Evolutionary conservation across 768 basidiomycete genomes (phyloP), one percentile per base, ranked within the genome.

Genomic region (Glaciozyma antarctica): DNA sequence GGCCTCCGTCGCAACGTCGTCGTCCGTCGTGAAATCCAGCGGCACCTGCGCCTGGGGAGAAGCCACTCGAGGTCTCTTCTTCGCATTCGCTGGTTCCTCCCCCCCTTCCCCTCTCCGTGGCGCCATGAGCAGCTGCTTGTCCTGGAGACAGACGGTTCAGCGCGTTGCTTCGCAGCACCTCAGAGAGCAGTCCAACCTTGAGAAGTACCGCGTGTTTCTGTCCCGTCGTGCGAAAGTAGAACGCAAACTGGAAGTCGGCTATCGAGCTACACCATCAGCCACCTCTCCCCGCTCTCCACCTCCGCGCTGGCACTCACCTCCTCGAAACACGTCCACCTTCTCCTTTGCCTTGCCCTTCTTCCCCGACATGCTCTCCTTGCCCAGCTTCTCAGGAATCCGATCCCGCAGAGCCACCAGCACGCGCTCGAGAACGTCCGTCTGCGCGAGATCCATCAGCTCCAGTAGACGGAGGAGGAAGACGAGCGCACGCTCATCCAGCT

Each of bases 301-400:
- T 41, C 22, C 26, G 32, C 24, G 32, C 32, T 15, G 15, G 2
- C 5, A 52, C 69, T 49, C 54, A 71, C 71, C 58, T 28, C 73
- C 73, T 17, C 73, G 63, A 34, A 67, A 74, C 26, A 74, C 71
- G 30, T 74, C 73, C 10, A 74, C 68, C 47, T 74, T 72, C 3
- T 60, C 62, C 44, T 62, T 69, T 26, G 64, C 58, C 32, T 60
- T 49, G 58, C 44, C 60, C 38, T 59, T 52, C 13, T 56, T 51
- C n/a, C 59, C 60, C 28, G 44, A 28, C 41, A 47, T 51, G 32
- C 54, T 61, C 8, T 26, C 58, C 32, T 60, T 64, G 51, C 43
- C 34, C 4, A 72, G 44, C 61, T 74, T 72, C 51, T 44, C 47
- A 15, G 65, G 67, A 22, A 74, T 74, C 12, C 70, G 63, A 28